These are phyloP conservation scores for Trichoderma parareesei DNA, from an alignment of 495 filamentous ascomycete genomes.

Conservation along the genomic window DNA sequence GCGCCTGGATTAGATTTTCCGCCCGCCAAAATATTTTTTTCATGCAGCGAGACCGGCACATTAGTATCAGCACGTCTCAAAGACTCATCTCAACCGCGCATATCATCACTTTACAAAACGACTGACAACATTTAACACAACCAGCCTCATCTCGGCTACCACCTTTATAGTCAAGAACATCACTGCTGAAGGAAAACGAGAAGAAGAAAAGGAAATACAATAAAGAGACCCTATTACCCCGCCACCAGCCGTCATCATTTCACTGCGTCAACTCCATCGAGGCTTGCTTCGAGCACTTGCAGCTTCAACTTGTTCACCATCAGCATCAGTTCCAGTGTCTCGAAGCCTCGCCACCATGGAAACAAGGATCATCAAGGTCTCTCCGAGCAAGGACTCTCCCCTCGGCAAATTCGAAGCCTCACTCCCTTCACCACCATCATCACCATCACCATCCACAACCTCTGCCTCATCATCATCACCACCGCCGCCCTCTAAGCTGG, in stretches of 20 bases:
- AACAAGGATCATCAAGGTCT: constrained; percentile 27
- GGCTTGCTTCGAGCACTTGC: constrained; percentile 1
- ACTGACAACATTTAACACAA: too few relatives aligned
- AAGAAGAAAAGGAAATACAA: neutral
- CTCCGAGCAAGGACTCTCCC: constrained; percentile 10
- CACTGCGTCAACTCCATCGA: neutral
- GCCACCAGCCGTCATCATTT: constrained; percentile 1
- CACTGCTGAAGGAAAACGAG: neutral
- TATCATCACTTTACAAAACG: too few relatives aligned
- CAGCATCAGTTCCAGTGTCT: neutral
- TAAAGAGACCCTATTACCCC: neutral
- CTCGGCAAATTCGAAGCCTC: constrained; percentile 20
- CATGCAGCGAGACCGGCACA: neutral
- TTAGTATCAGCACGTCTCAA: too few relatives aligned
- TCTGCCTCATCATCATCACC: too few relatives aligned
- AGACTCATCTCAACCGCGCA: too few relatives aligned
- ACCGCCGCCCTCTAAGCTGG: constrained; percentile 8
- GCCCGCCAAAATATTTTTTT: neutral
- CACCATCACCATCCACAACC: too few relatives aligned
- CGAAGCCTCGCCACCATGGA: constrained; percentile 17
- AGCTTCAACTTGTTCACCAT: neutral
- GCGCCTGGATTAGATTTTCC: neutral
- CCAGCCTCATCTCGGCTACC: too few relatives aligned
- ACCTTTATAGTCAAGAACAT: too few relatives aligned
- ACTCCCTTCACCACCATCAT: too few relatives aligned